Base-by-base conservation (phyloP, 495 filamentous ascomycete species). In the Rhypophila decipiens region DNA sequence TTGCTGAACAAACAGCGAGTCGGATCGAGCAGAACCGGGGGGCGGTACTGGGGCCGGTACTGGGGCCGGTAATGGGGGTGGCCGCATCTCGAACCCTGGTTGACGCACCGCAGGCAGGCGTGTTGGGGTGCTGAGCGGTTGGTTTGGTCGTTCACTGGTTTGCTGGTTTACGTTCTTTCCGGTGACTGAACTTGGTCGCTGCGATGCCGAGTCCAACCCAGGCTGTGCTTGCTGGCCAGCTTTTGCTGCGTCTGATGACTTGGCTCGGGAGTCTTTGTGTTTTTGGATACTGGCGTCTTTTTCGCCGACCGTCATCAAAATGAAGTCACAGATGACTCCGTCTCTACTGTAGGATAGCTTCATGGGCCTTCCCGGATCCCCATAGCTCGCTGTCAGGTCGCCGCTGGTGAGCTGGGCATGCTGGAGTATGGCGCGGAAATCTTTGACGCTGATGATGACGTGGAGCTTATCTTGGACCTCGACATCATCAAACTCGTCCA, bases 261-360 rank as follows among this genome's bases (percentile, higher is more conserved):
- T 72, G 11, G 50, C 42, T 13, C 58, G 60, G 4, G 58, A 46
- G 45, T 60, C 70, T 49, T 73, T 72, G 40, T 62, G 58, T 55
- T 67, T 73, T 24, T 63, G 66, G 13, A 55, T 54, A 8, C 62
- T 52, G 42, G 63, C 65, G 24, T 71, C 69, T 51, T 77, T 77
- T 47, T 94, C 87, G n/a, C 90, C 88, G 24, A 86, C 80, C 9
- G 93, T 98, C 90, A 96, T 96, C 37, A 98, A 65, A 13, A 91
- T 91, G 58, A 94, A 96, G 45, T 96, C 87, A 49, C 85, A 86
- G 39, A 77, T 66, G 44, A 96, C 72, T 13, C 90, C 93, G 41
- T 87, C 80, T 21, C 67, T 67, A 7, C 72, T 72, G 60, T 97
- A 97, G 24, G 73, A 79, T 9, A 96, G 67, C 60, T 95, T 90